Evolutionary conservation across 2,329 filamentous ascomycete genomes (phyloP).

Genomic region (Lecanicillium sp.): DNA sequence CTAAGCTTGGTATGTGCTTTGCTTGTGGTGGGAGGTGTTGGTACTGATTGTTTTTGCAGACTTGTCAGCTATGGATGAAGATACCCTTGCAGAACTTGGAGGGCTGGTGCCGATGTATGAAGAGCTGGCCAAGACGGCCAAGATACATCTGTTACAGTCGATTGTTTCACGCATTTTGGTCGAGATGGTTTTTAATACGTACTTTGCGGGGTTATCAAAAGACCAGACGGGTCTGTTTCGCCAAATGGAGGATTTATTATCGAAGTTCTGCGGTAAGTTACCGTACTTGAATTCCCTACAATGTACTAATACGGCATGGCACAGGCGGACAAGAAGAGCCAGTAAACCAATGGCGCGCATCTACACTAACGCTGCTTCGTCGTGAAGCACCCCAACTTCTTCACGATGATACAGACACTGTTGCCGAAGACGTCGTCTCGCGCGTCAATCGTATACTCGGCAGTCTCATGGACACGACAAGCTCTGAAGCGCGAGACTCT

Average conservation of each 20-base stretch:
- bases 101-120: conserved; percentile 51
- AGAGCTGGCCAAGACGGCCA: conserved; percentile 42
- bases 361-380: conserved; percentile 51
- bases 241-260: conserved; percentile 39
- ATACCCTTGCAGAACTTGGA: conserved; percentile 32
- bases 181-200: conserved; percentile 51
- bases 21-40: background rate
- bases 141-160: conserved; percentile 55
- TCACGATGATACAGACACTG: conserved; percentile 32
- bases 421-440: conserved; percentile 34
- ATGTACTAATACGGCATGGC: conserved; percentile 8
- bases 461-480: conserved; percentile 32
- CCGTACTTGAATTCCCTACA: conserved; percentile 17
- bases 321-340: conserved; percentile 37
- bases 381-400: conserved; percentile 42
- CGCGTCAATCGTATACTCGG: conserved; percentile 42
- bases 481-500: conserved; percentile 36
- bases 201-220: conserved; percentile 53
- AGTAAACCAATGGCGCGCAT: conserved; percentile 58
- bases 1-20: conserved; percentile 41
- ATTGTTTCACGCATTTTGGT: conserved; percentile 52
- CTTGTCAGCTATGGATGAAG: conserved; percentile 30
- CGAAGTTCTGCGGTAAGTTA: conserved; percentile 29
- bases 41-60: conserved; percentile 26
- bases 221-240: conserved; percentile 43